Evolutionary conservation across 352 stramenopile species (phyloP).

Genomic region (Blastocystis sp.): DNA sequence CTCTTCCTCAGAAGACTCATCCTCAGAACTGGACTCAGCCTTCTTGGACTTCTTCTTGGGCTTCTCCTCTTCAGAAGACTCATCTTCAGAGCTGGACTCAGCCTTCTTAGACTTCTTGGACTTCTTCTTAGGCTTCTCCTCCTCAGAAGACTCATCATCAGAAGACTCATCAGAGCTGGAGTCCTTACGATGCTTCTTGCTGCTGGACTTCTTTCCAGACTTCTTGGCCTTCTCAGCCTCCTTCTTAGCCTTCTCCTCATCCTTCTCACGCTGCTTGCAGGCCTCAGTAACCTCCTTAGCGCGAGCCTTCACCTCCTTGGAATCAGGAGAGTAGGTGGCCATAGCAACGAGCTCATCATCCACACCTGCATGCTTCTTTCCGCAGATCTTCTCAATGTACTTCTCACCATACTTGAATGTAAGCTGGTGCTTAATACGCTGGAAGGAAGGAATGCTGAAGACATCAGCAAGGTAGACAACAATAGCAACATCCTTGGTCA

Average conservation of each 20-base stretch:
- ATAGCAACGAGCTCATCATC: constrained; percentile 29
- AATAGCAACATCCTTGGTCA: constrained; percentile 24
- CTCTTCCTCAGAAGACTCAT: constrained; percentile 46
- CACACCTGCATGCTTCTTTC: constrained; percentile 54
- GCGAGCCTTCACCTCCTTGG: constrained; percentile 30
- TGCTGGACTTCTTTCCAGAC: neutral
- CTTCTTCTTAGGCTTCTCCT: constrained; percentile 56
- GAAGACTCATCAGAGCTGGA: constrained; percentile 6
- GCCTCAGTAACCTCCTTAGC: constrained; percentile 4
- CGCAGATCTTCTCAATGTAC: constrained; percentile 56
- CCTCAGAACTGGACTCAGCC: no score
- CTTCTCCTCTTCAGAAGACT: constrained; percentile 9
- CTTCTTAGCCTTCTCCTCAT: constrained; percentile 56
- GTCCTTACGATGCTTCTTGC: neutral
- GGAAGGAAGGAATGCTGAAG: constrained; percentile 50
- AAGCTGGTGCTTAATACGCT: constrained; percentile 46
- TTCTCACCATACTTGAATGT: constrained; percentile 59
- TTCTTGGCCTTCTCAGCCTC: constrained; percentile 55
- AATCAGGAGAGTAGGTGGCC: constrained; percentile 22
- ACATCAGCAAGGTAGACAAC: constrained; percentile 39
- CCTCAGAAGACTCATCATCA: neutral
- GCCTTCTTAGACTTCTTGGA: constrained; percentile 53
- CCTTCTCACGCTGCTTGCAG: constrained; percentile 49
- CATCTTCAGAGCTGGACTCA: neutral
- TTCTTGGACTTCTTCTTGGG: constrained; percentile 56